Conservation (phyloP, 1,284 basidiomycete species). For the Kalmanozyma brasiliensis region DNA sequence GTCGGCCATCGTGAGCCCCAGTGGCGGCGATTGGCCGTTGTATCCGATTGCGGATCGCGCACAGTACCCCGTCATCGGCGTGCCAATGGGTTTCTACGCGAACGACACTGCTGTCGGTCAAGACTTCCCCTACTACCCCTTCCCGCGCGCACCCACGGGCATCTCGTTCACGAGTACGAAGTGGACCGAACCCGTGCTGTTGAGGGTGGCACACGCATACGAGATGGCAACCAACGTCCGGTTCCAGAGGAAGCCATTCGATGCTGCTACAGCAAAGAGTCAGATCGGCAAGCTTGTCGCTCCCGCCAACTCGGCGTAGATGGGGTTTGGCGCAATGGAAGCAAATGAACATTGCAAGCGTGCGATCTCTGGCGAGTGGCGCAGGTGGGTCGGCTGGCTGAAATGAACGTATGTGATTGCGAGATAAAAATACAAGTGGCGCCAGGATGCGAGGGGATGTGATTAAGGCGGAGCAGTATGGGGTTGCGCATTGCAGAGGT, state of each 20-base stretch:
- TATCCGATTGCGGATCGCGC: constrained; percentile 29
- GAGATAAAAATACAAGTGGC: constrained; percentile 3
- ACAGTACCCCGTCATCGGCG: constrained; percentile 32
- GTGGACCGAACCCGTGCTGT: constrained; percentile 74
- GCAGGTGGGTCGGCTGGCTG: no score
- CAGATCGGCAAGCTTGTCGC: constrained; percentile 73
- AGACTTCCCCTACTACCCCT: constrained; percentile 27
- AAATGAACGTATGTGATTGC: not conserved
- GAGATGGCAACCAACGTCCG: constrained; percentile 76
- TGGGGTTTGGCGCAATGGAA: not conserved
- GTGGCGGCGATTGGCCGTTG: constrained; percentile 21
- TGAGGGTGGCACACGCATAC: constrained; percentile 75
- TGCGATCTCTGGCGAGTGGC: no score
- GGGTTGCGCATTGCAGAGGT: not conserved
- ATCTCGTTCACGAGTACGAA: constrained; percentile 76
- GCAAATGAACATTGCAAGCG: not conserved
- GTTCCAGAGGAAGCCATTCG: constrained; percentile 72
- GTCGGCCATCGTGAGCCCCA: constrained; percentile 19
- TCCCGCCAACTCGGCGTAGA: not conserved
- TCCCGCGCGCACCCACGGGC: constrained; percentile 71
- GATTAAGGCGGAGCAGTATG: not conserved
- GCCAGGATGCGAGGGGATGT: not conserved
- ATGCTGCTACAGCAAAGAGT: constrained; percentile 74
- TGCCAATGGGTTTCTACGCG: constrained; percentile 40
- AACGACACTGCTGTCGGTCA: constrained; percentile 15